Percentiles rank a stretch among this genome's conserved stretches.
phyloP scores from a whole-genome alignment of 805 yeast species.

The Candida saitoana region DNA sequence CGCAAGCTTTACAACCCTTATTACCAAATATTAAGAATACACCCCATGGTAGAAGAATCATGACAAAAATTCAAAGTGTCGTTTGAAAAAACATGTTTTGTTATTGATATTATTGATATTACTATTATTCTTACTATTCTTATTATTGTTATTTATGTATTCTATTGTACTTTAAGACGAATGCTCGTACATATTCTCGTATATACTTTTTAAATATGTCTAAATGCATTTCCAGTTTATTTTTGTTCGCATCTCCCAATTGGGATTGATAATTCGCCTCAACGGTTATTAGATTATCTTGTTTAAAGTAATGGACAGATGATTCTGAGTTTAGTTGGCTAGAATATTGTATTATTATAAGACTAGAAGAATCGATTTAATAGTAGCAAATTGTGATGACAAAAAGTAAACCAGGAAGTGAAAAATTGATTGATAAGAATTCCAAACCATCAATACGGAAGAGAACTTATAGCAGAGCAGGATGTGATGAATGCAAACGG shows the following conservation, averaged over 20 bases:
- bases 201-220: neutral
- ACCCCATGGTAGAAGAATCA: slow-evolving; percentile 93
- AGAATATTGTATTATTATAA: neutral
- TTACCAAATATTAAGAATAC: slow-evolving; percentile 78
- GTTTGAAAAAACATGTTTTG: no score
- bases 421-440: neutral
- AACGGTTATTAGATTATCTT: no score
- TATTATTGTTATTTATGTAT: neutral
- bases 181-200: neutral
- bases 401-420: neutral
- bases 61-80: slow-evolving; percentile 51
- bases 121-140: neutral
- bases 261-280: no score
- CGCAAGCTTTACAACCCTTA: slow-evolving; percentile 64
- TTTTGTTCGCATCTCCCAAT: no score
- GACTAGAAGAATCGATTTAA: no score
- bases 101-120: no score
- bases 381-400: no score
- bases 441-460: slow-evolving; percentile 20
- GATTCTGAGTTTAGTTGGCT: neutral
- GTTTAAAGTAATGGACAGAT: neutral
- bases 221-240: neutral
- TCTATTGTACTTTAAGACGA: neutral
- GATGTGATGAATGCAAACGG: slow-evolving; percentile 42
- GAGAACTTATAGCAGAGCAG: slow-evolving; percentile 37